Evolutionary conservation across 2,329 filamentous ascomycete genomes (phyloP).

Genomic region (Aspergillus luchuensis): DNA sequence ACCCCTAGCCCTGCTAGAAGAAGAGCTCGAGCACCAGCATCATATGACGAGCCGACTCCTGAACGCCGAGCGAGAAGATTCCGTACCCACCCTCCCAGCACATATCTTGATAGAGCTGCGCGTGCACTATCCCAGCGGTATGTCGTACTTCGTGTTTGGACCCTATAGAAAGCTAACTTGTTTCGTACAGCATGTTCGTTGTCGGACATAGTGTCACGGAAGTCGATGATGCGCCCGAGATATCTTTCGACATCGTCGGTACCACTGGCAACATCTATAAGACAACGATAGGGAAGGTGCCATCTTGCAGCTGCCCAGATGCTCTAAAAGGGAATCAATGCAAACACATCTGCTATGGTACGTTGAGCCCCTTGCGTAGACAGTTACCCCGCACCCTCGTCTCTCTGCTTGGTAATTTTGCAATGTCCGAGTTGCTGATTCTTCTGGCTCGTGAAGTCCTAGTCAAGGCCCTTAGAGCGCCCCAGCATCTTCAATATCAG

Average conservation of each 20-base stretch:
- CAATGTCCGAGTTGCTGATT: slow-evolving; percentile 13
- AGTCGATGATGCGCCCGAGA: slow-evolving; percentile 49
- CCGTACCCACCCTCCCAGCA: slow-evolving; percentile 47
- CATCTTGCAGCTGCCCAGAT: slow-evolving; percentile 60
- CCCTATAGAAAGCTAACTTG: neutral
- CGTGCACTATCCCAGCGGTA: slow-evolving; percentile 54
- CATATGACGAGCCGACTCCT: slow-evolving; percentile 16
- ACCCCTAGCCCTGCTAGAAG: slow-evolving; percentile 13
- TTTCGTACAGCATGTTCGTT: slow-evolving; percentile 54
- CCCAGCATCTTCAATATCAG: slow-evolving; percentile 59
- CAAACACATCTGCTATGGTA: slow-evolving; percentile 64
- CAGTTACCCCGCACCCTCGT: neutral
- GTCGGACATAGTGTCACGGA: slow-evolving; percentile 52
- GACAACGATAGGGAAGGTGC: slow-evolving; percentile 55
- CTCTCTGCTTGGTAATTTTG: slow-evolving; percentile 16
- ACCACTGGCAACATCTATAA: slow-evolving; percentile 65
- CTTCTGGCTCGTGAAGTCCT: slow-evolving; percentile 49
- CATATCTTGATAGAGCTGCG: slow-evolving; percentile 50
- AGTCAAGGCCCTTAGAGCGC: slow-evolving; percentile 59
- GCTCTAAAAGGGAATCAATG: slow-evolving; percentile 59
- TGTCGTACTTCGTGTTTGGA: neutral
- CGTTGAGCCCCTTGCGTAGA: slow-evolving; percentile 14
- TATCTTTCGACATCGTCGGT: slow-evolving; percentile 60
- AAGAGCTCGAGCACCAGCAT: slow-evolving; percentile 15
- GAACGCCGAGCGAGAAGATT: slow-evolving; percentile 47